Percentiles rank a stretch among this genome's conserved stretches.
Conservation (phyloP, 2,329 filamentous ascomycete species). For the Colletotrichum sp. region DNA sequence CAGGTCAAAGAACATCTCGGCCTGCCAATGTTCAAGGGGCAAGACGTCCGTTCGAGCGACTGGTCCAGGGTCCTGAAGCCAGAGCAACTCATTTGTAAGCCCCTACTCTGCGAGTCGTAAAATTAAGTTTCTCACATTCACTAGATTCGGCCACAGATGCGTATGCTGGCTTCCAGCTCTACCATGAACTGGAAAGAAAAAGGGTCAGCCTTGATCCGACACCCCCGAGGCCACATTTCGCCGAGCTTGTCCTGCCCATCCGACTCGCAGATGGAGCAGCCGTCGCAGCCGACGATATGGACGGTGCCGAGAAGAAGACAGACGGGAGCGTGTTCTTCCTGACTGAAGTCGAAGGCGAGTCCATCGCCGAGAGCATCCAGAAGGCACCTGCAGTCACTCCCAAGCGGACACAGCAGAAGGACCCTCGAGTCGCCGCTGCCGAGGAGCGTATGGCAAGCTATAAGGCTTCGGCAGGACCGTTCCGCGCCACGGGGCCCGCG, state of each 20-base stretch:
- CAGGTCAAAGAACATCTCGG: slow-evolving; percentile 76
- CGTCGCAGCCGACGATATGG: slow-evolving; percentile 33
- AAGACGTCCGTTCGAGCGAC: slow-evolving; percentile 71
- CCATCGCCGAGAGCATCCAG: slow-evolving; percentile 15
- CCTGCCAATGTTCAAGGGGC: slow-evolving; percentile 77
- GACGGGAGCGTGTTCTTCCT: slow-evolving; percentile 29
- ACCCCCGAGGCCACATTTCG: slow-evolving; percentile 73
- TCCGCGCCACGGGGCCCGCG: slow-evolving; percentile 27
- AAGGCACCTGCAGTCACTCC: slow-evolving; percentile 6
- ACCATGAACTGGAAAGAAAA: slow-evolving; percentile 71
- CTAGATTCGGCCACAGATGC: slow-evolving; percentile 82
- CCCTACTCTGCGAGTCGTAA: neutral
- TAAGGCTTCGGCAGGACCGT: slow-evolving; percentile 30
- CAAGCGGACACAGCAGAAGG: slow-evolving; percentile 28
- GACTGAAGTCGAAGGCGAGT: slow-evolving; percentile 19
- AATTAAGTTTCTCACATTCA: slow-evolving; percentile 25
- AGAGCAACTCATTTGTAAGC: slow-evolving; percentile 73
- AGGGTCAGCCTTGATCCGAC: slow-evolving; percentile 69
- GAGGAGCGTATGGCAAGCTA: slow-evolving; percentile 44
- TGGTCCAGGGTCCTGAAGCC: slow-evolving; percentile 71
- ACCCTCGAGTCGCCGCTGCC: slow-evolving; percentile 49
- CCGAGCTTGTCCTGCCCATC: slow-evolving; percentile 71
- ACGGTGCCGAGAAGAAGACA: slow-evolving; percentile 28
- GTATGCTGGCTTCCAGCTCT: slow-evolving; percentile 80
- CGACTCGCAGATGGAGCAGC: slow-evolving; percentile 50